These are phyloP conservation scores for Casuarina equisetifolia DNA, from an alignment of 306 rosid species.

Conservation along the genomic window DNA sequence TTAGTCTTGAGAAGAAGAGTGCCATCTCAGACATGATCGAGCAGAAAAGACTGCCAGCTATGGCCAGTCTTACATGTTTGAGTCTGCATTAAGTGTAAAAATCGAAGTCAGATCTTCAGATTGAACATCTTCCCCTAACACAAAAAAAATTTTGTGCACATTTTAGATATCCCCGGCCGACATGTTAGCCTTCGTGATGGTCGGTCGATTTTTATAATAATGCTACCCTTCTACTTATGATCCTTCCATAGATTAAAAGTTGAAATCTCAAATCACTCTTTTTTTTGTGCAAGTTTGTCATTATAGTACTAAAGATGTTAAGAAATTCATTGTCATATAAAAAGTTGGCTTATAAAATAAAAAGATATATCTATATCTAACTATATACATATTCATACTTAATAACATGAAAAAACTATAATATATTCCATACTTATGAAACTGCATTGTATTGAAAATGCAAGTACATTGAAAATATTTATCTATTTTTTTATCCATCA, in stretches of 20 bases:
- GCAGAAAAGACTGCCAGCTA: constrained; percentile 17
- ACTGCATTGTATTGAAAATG: no score
- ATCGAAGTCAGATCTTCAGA: background rate
- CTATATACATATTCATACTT: no score
- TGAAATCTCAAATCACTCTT: background rate
- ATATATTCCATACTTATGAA: no score
- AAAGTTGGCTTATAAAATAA: no score
- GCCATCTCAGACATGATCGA: constrained; percentile 5
- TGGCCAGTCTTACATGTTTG: background rate
- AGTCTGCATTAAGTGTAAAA: background rate
- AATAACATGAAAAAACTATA: no score
- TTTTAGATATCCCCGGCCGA: background rate
- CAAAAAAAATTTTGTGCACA: constrained; percentile 18
- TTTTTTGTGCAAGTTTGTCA: no score
- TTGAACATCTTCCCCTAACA: constrained; percentile 27
- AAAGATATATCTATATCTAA: no score
- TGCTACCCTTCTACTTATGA: no score
- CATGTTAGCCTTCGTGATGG: background rate
- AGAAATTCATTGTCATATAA: no score
- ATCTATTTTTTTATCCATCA: no score
- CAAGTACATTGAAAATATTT: no score
- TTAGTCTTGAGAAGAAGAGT: background rate
- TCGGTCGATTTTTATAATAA: background rate
- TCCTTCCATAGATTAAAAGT: background rate
- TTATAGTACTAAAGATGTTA: no score